Base-by-base conservation (phyloP, 1,284 basidiomycete species). In the Kalmanozyma brasiliensis region DNA sequence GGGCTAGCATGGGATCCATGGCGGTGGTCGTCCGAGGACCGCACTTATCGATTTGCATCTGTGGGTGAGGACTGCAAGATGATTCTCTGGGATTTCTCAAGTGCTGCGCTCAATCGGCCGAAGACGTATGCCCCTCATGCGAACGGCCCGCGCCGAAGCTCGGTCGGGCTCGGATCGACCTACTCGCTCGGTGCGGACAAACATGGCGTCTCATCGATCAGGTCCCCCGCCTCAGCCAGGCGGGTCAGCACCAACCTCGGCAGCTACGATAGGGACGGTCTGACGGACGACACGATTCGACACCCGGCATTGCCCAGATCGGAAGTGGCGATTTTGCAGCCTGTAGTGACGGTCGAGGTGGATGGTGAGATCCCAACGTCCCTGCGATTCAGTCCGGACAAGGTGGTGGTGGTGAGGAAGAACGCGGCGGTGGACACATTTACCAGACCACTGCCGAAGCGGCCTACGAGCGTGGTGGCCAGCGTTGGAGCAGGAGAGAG, bases 321-420 rank as follows among this genome's bases (percentile, higher is more conserved):
- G 64, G 93, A 96, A 73, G 89, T 95, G 8, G 91, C 93, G 4
- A 87, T 92, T 24, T 88, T 96, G 3, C 94, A 96, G 78, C 94
- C 94, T 23, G 91, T 95, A 33, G 84, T 95, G 72, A 60, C 66
- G 9, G 52, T 64, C 11, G 51, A 65, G 8, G 48, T 65, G 3
- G 60, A 58, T 17, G 61, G 58, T 4, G 71, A 73, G 20, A 62
- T 69, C 9, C 62, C 67, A 0, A 49, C 40, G 4, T 52, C 49
- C 2, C 8, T 73, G 0, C 43, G 59, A 13, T 73, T 73, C 43
- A 57, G 44, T 0, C 57, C 65, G 6, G 60, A 64, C n/a, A 49
- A 52, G 20, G 53, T 73, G 3, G 17, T 44, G 24, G 55, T 73
- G 13, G 42, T 73, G 4, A 45, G 65, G n/a, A 73, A 68, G 43